Conservation (phyloP, 1,284 basidiomycete species). For the Puccinia polysora region DNA sequence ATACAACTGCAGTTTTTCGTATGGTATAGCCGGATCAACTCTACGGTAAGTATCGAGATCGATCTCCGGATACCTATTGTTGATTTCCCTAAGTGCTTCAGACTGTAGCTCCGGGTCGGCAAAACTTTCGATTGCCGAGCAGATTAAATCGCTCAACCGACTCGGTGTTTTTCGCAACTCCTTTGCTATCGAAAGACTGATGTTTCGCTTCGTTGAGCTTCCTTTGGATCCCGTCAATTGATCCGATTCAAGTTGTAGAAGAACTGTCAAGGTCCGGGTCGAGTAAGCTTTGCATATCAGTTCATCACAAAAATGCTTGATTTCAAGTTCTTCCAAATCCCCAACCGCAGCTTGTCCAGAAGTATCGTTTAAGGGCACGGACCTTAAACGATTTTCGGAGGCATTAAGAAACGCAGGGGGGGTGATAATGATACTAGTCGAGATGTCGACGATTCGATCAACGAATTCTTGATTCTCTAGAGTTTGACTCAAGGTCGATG, state of each 20-base stretch:
- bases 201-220: neutral
- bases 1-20: conserved; percentile 34
- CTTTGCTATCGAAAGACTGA: conserved; percentile 7
- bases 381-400: conserved; percentile 8
- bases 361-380: neutral
- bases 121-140: conserved; percentile 23
- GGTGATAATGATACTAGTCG: conserved; percentile 36
- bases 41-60: conserved; percentile 39
- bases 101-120: conserved; percentile 35
- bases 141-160: conserved; percentile 17
- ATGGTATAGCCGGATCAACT: conserved; percentile 26
- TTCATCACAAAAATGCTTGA: conserved; percentile 39
- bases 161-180: conserved; percentile 36
- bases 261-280: conserved; percentile 26
- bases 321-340: conserved; percentile 29
- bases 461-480: conserved; percentile 29
- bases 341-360: conserved; percentile 3
- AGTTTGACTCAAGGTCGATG: conserved; percentile 16
- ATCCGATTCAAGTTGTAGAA: conserved; percentile 39
- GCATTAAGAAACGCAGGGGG: conserved; percentile 6
- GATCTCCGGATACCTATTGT: conserved; percentile 19
- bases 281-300: conserved; percentile 39
- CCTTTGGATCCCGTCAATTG: conserved; percentile 4
- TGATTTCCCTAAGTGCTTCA: conserved; percentile 37
- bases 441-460: conserved; percentile 37